Conservation (phyloP, 2,329 filamentous ascomycete species). For the Claviceps capensis region DNA sequence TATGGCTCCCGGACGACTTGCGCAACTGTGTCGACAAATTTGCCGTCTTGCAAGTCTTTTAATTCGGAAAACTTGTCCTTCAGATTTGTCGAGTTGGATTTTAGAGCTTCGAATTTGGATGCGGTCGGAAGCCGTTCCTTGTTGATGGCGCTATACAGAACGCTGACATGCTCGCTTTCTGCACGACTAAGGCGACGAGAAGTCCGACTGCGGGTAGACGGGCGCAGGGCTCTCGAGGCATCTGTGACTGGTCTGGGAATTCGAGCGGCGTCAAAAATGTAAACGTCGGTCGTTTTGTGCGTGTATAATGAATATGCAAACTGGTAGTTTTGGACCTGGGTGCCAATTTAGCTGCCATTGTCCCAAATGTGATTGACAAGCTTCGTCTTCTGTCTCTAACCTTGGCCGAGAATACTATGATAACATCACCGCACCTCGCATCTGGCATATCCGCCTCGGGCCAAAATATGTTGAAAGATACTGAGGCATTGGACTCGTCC, state of each 20-base stretch:
- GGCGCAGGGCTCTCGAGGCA: constrained; percentile 19
- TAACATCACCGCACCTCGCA: constrained; percentile 25
- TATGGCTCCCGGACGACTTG: constrained; percentile 48
- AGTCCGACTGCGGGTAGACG: constrained; percentile 9
- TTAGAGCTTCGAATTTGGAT: constrained; percentile 27
- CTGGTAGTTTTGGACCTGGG: constrained; percentile 28
- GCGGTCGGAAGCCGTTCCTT: constrained; percentile 29
- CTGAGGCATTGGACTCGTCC: constrained; percentile 20
- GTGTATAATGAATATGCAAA: constrained; percentile 29
- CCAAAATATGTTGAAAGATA: constrained; percentile 48
- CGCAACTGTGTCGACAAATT: constrained; percentile 57
- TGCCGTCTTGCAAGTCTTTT: constrained; percentile 40
- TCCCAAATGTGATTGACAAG: background rate
- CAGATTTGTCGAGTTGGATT: constrained; percentile 26
- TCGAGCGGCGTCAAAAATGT: constrained; percentile 24
- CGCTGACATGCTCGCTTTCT: constrained; percentile 32
- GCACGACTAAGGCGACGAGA: constrained; percentile 9
- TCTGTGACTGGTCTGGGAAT: constrained; percentile 22
- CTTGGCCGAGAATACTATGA: constrained; percentile 38
- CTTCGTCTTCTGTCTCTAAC: constrained; percentile 20
- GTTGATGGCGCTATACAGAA: constrained; percentile 30
- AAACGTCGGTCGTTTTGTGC: constrained; percentile 27
- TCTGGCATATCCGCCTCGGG: constrained; percentile 33
- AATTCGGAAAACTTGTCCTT: constrained; percentile 50
- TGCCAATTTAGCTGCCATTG: background rate